Base-by-base conservation (phyloP, 2,329 filamentous ascomycete species). In the Elsinoe ampelina region DNA sequence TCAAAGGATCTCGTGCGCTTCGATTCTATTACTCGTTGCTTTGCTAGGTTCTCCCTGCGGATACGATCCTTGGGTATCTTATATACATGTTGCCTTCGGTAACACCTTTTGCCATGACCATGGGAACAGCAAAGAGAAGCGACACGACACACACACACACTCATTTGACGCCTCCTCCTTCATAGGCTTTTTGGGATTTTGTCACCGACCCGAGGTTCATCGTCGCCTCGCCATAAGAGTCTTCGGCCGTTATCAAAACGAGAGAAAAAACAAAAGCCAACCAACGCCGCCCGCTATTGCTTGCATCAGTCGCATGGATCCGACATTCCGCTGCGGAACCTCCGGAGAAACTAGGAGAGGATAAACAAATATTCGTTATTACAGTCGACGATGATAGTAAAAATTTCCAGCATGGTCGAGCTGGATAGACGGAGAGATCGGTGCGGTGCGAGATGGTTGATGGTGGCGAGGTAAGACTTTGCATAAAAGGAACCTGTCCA, bases 271-370 rank as follows among this genome's bases (percentile, higher is more conserved):
- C 13, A 32, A 42, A 20, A 26, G 2, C 45, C 45, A 15, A 34
- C 13, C 11, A 47, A 50, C 45, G 45, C 45, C 45, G 30, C 45
- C 45, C 45, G 45, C 45, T 50, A 15, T 50, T 50, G 26, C 45
- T 50, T 50, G 80, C 80, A 66, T 82, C 10, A 50, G 57, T 30
- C 55, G 51, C 43, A 20, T 45, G 42, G 42, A 22, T 38, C 43
- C 13, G 52, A 55, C 38, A 30, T 17, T 43, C 13, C 8, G 38
- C 52, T 26, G 36, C 50, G 45, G 26, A 35, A 7, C 11, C 36
- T 54, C 50, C 34, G 17, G 38, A 54, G 13, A n/a, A 45, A 2
- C 17, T 26, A 39, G 12, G 11, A 30, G 17, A 22, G 5, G 32
- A 20, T 26, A 35, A 30, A 15, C 32, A 51, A 26, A 19, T 19